These are phyloP conservation scores for Astragalus glycyphyllos DNA, from an alignment of 306 rosid genomes.

Conservation along the genomic window DNA sequence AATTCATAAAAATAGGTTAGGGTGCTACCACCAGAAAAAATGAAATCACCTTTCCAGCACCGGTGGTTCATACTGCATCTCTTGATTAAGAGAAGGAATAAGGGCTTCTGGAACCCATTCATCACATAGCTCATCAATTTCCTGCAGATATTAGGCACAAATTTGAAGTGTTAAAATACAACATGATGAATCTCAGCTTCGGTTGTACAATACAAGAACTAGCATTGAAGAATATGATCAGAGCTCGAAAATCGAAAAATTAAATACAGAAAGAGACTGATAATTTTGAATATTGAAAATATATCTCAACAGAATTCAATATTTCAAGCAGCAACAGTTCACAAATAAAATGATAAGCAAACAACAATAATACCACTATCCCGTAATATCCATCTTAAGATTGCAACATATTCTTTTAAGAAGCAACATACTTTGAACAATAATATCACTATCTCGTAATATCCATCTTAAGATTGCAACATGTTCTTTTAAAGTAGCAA, in stretches of 20 bases:
- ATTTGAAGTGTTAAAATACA: slow-evolving; percentile 17
- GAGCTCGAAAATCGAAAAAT: slow-evolving; percentile 8
- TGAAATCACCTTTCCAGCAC: slow-evolving; percentile 84
- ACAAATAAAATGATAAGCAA: slow-evolving; percentile 25
- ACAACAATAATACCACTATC: slow-evolving; percentile 30
- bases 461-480: slow-evolving; percentile 27
- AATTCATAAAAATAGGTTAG: slow-evolving; percentile 21
- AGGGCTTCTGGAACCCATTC: slow-evolving; percentile 98
- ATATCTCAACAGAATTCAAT: slow-evolving; percentile 26
- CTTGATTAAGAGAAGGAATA: slow-evolving; percentile 78
- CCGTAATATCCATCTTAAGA: slow-evolving; percentile 5
- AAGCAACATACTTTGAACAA: no score
- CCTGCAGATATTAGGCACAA: slow-evolving; percentile 56
- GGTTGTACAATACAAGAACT: neutral
- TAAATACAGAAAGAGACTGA: slow-evolving; percentile 14
- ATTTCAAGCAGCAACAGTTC: slow-evolving; percentile 9
- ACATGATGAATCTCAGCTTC: slow-evolving; percentile 6
- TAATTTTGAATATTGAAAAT: neutral
- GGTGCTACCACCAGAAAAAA: slow-evolving; percentile 34
- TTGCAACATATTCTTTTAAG: no score
- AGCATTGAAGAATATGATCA: slow-evolving; percentile 21
- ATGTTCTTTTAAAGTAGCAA: slow-evolving; percentile 6
- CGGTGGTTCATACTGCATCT: slow-evolving; percentile 76
- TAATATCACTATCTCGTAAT: slow-evolving; percentile 1
- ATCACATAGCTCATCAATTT: slow-evolving; percentile 89